Evolutionary conservation across 805 yeast species (phyloP).

Genomic region (Sugiyamaella lignohabitans): DNA sequence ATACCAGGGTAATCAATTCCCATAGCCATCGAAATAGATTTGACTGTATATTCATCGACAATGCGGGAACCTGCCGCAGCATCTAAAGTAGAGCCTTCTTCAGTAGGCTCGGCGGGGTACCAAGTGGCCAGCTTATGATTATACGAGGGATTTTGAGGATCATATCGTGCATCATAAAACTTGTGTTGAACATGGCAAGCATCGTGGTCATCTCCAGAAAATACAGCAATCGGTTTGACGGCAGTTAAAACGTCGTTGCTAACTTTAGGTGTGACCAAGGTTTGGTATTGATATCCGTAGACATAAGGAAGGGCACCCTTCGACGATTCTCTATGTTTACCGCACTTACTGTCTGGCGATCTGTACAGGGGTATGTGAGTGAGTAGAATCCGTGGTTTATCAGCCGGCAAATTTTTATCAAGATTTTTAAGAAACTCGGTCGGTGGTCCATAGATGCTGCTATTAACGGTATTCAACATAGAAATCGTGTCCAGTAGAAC

Average conservation of each 20-base stretch:
- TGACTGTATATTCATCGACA: conserved; percentile 77
- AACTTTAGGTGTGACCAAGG: conserved; percentile 62
- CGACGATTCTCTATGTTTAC: conserved; percentile 64
- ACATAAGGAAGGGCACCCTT: conserved; percentile 54
- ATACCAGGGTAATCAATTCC: conserved; percentile 83
- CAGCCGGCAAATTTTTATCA: conserved; percentile 11
- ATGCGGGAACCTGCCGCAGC: conserved; percentile 5
- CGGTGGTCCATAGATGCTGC: conserved; percentile 43
- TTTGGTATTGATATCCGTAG: conserved; percentile 82
- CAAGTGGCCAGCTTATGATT: not conserved
- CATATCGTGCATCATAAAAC: conserved; percentile 16
- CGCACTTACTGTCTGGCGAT: conserved; percentile 57
- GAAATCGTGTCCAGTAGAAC: conserved; percentile 81
- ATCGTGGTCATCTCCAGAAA: conserved; percentile 97
- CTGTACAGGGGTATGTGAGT: conserved; percentile 87
- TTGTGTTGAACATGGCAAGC: conserved; percentile 73
- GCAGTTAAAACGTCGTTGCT: conserved; percentile 51
- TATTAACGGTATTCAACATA: conserved; percentile 51
- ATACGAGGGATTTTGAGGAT: not conserved
- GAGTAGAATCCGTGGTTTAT: conserved; percentile 58
- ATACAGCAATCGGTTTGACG: conserved; percentile 60
- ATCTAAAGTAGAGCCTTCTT: conserved; percentile 1
- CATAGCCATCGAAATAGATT: conserved; percentile 88
- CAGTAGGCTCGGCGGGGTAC: not conserved
- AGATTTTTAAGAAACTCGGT: conserved; percentile 38